A percentile compares a stretch with the other conserved stretches of the same genome.
phyloP scores from a whole-genome alignment of 2,329 filamentous ascomycete species.

The Aspergillus ibericus region DNA sequence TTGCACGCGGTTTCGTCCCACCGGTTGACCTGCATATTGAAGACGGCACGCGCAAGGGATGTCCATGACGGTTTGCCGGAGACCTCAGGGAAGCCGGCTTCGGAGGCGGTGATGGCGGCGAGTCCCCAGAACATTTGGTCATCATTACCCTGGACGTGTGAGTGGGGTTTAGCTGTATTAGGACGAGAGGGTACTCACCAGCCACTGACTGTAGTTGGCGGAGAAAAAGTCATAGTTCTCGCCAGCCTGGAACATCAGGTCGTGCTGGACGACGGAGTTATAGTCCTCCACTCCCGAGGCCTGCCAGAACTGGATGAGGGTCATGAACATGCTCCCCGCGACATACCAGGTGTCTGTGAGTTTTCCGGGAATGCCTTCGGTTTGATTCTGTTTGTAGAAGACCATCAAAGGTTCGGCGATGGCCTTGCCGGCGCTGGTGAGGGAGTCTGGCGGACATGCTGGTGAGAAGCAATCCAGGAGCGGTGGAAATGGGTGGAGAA shows the following conservation, averaged over 20 bases:
- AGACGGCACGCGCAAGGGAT: constrained; percentile 70
- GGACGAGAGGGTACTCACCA: constrained; percentile 3
- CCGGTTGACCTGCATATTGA: constrained; percentile 69
- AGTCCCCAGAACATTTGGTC: constrained; percentile 75
- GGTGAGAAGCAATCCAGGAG: background rate
- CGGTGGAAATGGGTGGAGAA: background rate
- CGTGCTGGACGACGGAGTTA: constrained; percentile 65
- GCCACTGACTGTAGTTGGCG: constrained; percentile 45
- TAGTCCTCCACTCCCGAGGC: constrained; percentile 71
- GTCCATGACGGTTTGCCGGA: constrained; percentile 69
- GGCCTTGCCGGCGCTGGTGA: constrained; percentile 25
- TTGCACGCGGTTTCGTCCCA: constrained; percentile 66
- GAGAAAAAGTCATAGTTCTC: constrained; percentile 74
- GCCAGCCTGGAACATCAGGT: constrained; percentile 70
- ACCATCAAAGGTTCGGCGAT: constrained; percentile 33
- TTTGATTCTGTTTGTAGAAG: constrained; percentile 29
- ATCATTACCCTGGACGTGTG: constrained; percentile 43
- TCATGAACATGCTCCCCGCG: constrained; percentile 65
- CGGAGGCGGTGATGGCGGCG: constrained; percentile 72
- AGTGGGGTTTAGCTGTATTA: background rate
- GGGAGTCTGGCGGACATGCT: constrained; percentile 14
- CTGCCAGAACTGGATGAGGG: constrained; percentile 78
- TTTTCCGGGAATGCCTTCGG: constrained; percentile 33
- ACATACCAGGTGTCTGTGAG: constrained; percentile 55
- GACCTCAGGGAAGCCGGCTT: constrained; percentile 71